Percentiles rank a stretch among this genome's conserved stretches.
These are phyloP conservation scores for Sporothrix variecibatus DNA, from an alignment of 2,329 filamentous ascomycete genomes.

Conservation along the genomic window DNA sequence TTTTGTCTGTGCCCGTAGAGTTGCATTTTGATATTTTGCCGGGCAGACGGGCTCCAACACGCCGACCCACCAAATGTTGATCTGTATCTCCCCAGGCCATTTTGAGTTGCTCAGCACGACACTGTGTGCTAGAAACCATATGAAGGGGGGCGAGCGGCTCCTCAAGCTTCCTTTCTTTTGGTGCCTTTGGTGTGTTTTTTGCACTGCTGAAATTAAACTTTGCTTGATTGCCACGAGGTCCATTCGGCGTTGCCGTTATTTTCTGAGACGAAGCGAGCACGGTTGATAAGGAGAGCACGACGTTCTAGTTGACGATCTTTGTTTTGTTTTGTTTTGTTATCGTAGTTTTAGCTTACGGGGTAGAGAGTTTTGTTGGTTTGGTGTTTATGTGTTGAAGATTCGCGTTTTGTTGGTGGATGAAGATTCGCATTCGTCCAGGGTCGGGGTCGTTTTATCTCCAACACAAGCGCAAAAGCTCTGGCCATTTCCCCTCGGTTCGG, in stretches of 20 bases:
- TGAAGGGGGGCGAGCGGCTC: neutral
- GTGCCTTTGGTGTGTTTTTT: neutral
- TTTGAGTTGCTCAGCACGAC: constrained; percentile 3
- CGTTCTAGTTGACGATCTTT: neutral
- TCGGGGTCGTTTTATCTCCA: neutral
- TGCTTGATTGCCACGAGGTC: neutral
- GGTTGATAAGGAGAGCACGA: neutral
- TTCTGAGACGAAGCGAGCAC: constrained; percentile 10
- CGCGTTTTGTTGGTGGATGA: neutral
- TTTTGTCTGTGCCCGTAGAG: constrained; percentile 12
- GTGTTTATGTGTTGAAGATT: neutral
- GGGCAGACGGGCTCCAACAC: neutral
- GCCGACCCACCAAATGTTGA: constrained; percentile 15
- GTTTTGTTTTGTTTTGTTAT: neutral
- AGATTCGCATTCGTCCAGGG: neutral
- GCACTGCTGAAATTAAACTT: neutral
- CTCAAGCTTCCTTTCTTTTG: neutral
- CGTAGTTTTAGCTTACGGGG: neutral
- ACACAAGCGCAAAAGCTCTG: neutral
- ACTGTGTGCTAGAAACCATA: neutral
- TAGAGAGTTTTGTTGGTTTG: neutral
- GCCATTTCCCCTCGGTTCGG: neutral
- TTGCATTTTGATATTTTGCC: neutral
- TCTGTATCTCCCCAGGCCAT: constrained; percentile 13
- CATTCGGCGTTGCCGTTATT: constrained; percentile 11